These are phyloP conservation scores for Grosmannia penicillata DNA, from an alignment of 2,329 filamentous ascomycete species.

Conservation along the genomic window DNA sequence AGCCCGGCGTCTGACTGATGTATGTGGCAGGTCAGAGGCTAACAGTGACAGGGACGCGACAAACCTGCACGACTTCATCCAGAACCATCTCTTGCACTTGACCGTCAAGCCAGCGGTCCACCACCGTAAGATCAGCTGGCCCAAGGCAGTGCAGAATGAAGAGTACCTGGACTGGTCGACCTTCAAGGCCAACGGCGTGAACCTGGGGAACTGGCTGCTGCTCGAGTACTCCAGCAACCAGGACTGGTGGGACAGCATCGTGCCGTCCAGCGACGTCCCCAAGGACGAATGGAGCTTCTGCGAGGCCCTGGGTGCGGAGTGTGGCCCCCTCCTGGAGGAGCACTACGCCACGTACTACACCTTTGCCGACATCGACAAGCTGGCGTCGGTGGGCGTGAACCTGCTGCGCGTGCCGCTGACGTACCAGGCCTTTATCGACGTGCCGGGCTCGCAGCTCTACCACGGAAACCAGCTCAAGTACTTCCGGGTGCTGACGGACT, in stretches of 20 bases:
- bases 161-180: constrained; percentile 3
- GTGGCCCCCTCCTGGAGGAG: constrained; percentile 2
- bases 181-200: constrained; percentile 5
- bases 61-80: too few relatives aligned
- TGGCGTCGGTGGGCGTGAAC: constrained; percentile 3
- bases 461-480: constrained; percentile 3
- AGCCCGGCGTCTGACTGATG: too few relatives aligned
- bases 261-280: background rate
- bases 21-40: too few relatives aligned
- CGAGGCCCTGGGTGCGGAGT: constrained; percentile 3
- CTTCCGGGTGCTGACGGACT: constrained; percentile 2
- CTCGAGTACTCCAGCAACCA: constrained; percentile 5
- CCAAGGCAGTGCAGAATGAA: too few relatives aligned
- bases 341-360: constrained; percentile 5
- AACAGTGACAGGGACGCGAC: too few relatives aligned
- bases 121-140: too few relatives aligned
- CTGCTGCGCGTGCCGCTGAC: constrained; percentile 3
- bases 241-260: constrained; percentile 1
- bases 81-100: too few relatives aligned
- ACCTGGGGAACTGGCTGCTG: constrained; percentile 5
- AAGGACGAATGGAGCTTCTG: constrained; percentile 5
- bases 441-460: constrained; percentile 2
- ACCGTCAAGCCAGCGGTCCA: too few relatives aligned
- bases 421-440: constrained; percentile 4
- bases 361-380: constrained; percentile 4